Conservation (phyloP, 2,329 filamentous ascomycete genomes). For the Herpotrichia juniperi region DNA sequence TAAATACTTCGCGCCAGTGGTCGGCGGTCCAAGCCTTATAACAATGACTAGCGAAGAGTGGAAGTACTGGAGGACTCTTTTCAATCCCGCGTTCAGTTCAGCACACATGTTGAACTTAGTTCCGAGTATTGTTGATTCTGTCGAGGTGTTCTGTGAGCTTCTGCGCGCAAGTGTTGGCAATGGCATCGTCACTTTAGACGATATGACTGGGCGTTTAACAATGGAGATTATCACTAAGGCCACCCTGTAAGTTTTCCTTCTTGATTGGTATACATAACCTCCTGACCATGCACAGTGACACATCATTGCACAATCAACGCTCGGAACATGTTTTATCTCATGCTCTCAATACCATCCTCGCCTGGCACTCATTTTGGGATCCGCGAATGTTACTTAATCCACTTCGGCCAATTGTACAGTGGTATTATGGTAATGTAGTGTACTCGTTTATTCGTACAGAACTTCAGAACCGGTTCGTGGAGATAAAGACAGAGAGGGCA, state of each 20-base stretch:
- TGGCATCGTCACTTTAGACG: slow-evolving; percentile 9
- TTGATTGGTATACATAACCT: neutral
- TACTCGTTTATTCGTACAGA: slow-evolving; percentile 22
- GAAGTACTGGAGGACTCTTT: slow-evolving; percentile 16
- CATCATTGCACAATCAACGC: slow-evolving; percentile 8
- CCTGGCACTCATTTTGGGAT: slow-evolving; percentile 12
- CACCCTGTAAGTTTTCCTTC: slow-evolving; percentile 7
- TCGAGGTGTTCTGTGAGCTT: slow-evolving; percentile 4
- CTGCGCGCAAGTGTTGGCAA: neutral
- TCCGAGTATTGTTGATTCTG: slow-evolving; percentile 7
- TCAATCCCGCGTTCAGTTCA: slow-evolving; percentile 10
- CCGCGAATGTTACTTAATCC: slow-evolving; percentile 9
- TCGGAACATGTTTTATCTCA: slow-evolving; percentile 3
- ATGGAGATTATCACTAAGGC: slow-evolving; percentile 12
- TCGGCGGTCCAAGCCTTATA: slow-evolving; percentile 18
- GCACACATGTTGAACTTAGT: slow-evolving; percentile 3
- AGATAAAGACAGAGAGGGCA: neutral
- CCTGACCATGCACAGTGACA: slow-evolving; percentile 4
- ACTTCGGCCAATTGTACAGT: slow-evolving; percentile 16
- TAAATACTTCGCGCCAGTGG: slow-evolving; percentile 17
- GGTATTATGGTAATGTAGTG: slow-evolving; percentile 31
- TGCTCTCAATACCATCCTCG: neutral
- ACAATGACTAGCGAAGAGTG: slow-evolving; percentile 20
- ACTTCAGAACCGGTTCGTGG: slow-evolving; percentile 15
- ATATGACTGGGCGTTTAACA: slow-evolving; percentile 6